Conservation (phyloP, 148 eudicot species). For the Agrostemma githago region DNA sequence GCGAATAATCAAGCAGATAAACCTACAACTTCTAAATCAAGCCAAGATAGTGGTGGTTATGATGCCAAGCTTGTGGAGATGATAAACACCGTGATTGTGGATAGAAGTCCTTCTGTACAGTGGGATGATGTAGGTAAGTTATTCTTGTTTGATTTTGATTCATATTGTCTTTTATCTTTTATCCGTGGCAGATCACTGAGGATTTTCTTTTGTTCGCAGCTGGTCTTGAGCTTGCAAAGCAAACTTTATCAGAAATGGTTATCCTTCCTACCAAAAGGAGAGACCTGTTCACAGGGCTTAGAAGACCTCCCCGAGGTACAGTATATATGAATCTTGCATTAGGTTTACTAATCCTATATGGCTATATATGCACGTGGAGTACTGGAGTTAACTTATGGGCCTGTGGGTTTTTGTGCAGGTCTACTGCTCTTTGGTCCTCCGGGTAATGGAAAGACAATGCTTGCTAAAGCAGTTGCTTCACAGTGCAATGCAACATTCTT, state of each 20-base stretch:
- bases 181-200: slow-evolving; percentile 5
- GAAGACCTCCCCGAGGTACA: slow-evolving; percentile 91
- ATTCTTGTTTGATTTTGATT: not conserved
- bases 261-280: slow-evolving; percentile 86
- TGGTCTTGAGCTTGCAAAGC: slow-evolving; percentile 98
- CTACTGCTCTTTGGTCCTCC: slow-evolving; percentile 99
- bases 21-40: slow-evolving; percentile 42
- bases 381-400: slow-evolving; percentile 1
- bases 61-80: slow-evolving; percentile 80
- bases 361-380: not conserved
- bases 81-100: slow-evolving; percentile 91
- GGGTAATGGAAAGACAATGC: slow-evolving; percentile 98
- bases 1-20: slow-evolving; percentile 33
- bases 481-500: slow-evolving; percentile 95
- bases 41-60: slow-evolving; percentile 46
- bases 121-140: slow-evolving; percentile 97
- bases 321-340: slow-evolving; percentile 1
- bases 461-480: slow-evolving; percentile 99
- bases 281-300: slow-evolving; percentile 94
- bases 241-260: slow-evolving; percentile 90
- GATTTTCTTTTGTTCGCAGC: slow-evolving; percentile 41
- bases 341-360: not conserved
- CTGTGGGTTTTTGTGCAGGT: slow-evolving; percentile 41
- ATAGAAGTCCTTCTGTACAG: slow-evolving; percentile 92
- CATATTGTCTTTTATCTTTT: not conserved